Base-by-base conservation (phyloP, 805 yeast genomes). In the Yamadazyma phyllophila region DNA sequence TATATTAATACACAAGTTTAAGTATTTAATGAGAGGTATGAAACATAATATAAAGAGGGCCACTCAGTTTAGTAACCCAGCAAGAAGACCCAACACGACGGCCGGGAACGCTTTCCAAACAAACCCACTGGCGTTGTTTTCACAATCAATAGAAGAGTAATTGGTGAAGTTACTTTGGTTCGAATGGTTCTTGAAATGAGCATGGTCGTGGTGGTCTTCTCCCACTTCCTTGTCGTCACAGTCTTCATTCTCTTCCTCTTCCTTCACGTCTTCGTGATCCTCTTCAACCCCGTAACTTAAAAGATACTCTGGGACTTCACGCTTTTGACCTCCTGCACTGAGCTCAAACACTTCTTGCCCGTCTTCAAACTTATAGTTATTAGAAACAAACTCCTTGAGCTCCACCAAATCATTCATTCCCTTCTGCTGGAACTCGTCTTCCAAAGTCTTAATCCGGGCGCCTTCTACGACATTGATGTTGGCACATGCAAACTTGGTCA, bases 401-500 rank as follows among this genome's bases (percentile, higher is more conserved):
- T 48, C 45, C 5, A 30, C 43, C 36, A 51, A 50, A 39, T 50
- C 52, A 10, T 31, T 26, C 32, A 47, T 41, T 4, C 54, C 56
- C 24, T 43, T 48, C 20, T 29, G 29, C 14, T 16, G 10, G 41
- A 53, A 58, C 37, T 58, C 60, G 20, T 44, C 35, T 29, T 55
- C 52, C 27, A 58, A 46, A 35, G 37, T 49, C 27, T 54, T 46
- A 14, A 57, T 30, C 45, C 60, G 49, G 8, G 37, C 51, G 35
- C 46, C 52, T 34, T 47, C 41, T 7, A 63, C 66, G 24, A 55
- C 54, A 47, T 67, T 67, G 48, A 83, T 81, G 51, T 78, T 77
- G 36, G 85, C 83, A 62, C 89, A 83, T 12, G 86, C 82, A 57
- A 83, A 73, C 51, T 70, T 77, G 36, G 80, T 77, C 57, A 73